Evolutionary conservation across 768 basidiomycete species (phyloP).

Genomic region (Xerocomus potaroensis): DNA sequence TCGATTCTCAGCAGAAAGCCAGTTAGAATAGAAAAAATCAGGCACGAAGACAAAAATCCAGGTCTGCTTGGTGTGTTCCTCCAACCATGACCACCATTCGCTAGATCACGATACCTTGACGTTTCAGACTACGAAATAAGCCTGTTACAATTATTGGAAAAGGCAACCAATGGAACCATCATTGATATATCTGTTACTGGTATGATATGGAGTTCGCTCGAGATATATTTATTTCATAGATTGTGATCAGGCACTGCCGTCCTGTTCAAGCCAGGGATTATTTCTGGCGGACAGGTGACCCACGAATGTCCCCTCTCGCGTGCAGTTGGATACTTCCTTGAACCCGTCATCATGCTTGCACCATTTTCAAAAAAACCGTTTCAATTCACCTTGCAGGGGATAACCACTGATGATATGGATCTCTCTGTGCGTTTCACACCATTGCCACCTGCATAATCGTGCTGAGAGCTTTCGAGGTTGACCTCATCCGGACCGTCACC

Average conservation of each 20-base stretch:
- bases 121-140: conserved; percentile 86
- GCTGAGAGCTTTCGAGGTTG: conserved; percentile 50
- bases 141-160: conserved; percentile 81
- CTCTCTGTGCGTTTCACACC: conserved; percentile 61
- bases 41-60: conserved; percentile 90
- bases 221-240: not conserved
- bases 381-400: conserved; percentile 75
- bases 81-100: not conserved
- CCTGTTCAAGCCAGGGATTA: conserved; percentile 87
- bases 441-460: conserved; percentile 9
- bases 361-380: conserved; percentile 90
- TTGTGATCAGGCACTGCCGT: conserved; percentile 75
- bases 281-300: conserved; percentile 72
- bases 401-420: conserved; percentile 91
- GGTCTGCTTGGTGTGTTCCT: conserved; percentile 75
- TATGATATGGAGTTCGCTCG: conserved; percentile 28
- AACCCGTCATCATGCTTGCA: conserved; percentile 84
- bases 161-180: conserved; percentile 87
- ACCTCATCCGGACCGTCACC: conserved; percentile 85
- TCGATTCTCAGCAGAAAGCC: conserved; percentile 85
- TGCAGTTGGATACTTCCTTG: conserved; percentile 91
- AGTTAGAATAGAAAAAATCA: conserved; percentile 81
- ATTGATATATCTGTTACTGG: conserved; percentile 97
- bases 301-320: conserved; percentile 90
- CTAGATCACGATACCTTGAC: not conserved